phyloP scores from a whole-genome alignment of 179 eudicot genomes.

The Camellia oleifera region DNA sequence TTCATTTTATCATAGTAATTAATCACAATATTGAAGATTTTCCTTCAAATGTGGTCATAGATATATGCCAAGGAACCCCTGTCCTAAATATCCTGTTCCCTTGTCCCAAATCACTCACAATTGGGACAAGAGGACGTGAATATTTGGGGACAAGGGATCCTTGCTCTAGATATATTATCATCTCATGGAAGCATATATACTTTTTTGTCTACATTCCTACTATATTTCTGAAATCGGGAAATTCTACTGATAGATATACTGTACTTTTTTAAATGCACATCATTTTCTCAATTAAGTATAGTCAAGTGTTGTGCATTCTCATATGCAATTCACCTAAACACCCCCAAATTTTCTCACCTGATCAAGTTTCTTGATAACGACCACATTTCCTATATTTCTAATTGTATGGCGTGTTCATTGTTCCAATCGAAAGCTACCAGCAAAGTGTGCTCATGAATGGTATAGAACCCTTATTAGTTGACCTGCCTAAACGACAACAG shows the following conservation, averaged over 20 bases:
- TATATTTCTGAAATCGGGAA: background rate
- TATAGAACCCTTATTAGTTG: constrained; percentile 17
- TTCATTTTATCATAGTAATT: background rate
- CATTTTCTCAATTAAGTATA: background rate
- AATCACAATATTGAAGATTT: background rate
- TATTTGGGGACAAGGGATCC: too few species aligned
- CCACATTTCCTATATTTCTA: background rate
- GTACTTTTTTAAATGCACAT: background rate
- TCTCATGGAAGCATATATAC: background rate
- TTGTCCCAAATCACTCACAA: too few species aligned
- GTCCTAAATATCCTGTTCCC: too few species aligned
- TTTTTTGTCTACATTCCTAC: background rate
- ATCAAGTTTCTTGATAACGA: constrained; percentile 10
- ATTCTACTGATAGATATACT: background rate
- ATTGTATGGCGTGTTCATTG: background rate
- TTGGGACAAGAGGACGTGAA: too few species aligned
- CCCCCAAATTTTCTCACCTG: background rate
- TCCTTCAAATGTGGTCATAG: too few species aligned
- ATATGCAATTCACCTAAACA: constrained; percentile 13
- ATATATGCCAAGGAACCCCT: background rate
- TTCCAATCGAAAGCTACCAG: background rate
- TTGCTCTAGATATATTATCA: background rate
- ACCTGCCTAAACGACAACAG: constrained; percentile 11
- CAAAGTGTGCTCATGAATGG: constrained; percentile 1
- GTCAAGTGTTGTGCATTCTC: background rate